Evolutionary conservation across 805 yeast genomes (phyloP).

Genomic region (Scheffersomyces coipomensis): DNA sequence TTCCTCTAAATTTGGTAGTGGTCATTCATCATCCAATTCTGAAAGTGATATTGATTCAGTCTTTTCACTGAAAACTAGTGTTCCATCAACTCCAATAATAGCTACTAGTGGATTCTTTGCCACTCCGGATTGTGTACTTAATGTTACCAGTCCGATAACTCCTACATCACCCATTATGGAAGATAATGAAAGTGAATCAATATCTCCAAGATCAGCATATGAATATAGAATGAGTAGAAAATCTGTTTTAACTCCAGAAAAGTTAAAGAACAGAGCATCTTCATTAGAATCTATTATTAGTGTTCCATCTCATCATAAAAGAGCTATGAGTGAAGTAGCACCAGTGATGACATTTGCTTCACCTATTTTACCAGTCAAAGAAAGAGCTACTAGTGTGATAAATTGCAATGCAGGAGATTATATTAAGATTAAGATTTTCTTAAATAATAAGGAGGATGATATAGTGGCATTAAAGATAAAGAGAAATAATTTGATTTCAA

Average conservation of each 20-base stretch:
- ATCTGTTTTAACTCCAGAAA: background rate
- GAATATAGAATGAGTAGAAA: background rate
- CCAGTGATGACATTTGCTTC: too few species aligned
- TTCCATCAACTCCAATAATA: constrained; percentile 1
- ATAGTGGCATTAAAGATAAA: constrained; percentile 26
- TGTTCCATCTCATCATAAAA: background rate
- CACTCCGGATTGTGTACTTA: background rate
- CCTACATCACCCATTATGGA: background rate
- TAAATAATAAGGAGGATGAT: constrained; percentile 27
- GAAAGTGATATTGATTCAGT: constrained; percentile 1
- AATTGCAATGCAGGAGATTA: constrained; percentile 7
- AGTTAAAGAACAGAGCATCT: background rate
- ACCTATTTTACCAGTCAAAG: background rate
- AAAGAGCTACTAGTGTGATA: too few species aligned
- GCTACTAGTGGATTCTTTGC: constrained; percentile 1
- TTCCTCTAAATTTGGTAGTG: background rate
- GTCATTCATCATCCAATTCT: background rate
- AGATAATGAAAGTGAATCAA: too few species aligned
- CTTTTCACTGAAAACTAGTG: background rate
- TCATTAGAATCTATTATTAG: background rate
- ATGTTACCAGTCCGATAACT: background rate
- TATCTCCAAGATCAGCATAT: background rate
- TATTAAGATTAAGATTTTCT: constrained; percentile 24
- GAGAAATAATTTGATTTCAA: constrained; percentile 19
- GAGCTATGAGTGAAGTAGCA: too few species aligned